These are phyloP conservation scores for Leccinum subtestaceum DNA, from an alignment of 768 basidiomycete species.

Conservation along the genomic window DNA sequence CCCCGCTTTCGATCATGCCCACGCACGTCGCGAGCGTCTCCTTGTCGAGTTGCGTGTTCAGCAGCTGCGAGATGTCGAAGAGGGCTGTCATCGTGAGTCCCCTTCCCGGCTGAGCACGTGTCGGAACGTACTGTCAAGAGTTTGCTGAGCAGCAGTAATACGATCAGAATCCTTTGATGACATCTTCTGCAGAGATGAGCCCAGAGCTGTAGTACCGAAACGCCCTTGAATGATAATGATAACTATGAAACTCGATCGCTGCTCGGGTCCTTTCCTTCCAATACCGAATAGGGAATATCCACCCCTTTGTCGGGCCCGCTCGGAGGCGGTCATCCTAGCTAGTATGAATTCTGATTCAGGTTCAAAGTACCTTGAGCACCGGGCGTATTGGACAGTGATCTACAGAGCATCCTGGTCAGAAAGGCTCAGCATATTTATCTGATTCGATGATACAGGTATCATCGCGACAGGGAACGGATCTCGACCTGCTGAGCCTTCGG, in stretches of 20 bases:
- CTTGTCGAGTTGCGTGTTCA: constrained; percentile 86
- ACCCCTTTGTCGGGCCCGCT: neutral
- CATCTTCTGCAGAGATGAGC: constrained; percentile 18
- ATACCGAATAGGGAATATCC: constrained; percentile 8
- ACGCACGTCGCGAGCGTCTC: constrained; percentile 91
- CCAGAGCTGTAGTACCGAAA: neutral
- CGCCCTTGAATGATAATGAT: neutral
- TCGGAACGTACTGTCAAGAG: constrained; percentile 59
- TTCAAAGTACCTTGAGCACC: neutral
- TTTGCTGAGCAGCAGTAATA: constrained; percentile 63
- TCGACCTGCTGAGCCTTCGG: neutral
- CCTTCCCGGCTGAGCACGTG: neutral
- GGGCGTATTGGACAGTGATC: neutral
- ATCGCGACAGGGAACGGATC: neutral
- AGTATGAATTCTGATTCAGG: neutral
- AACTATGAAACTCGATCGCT: neutral
- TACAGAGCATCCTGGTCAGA: neutral
- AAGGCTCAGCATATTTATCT: neutral
- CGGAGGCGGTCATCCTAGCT: neutral
- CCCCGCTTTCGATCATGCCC: constrained; percentile 88
- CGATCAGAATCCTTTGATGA: constrained; percentile 55
- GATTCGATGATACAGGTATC: neutral
- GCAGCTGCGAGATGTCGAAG: constrained; percentile 81
- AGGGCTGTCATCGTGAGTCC: constrained; percentile 51
- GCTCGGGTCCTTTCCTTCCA: neutral